phyloP scores from a whole-genome alignment of 2,329 filamentous ascomycete genomes.

The Penicillium sp. region DNA sequence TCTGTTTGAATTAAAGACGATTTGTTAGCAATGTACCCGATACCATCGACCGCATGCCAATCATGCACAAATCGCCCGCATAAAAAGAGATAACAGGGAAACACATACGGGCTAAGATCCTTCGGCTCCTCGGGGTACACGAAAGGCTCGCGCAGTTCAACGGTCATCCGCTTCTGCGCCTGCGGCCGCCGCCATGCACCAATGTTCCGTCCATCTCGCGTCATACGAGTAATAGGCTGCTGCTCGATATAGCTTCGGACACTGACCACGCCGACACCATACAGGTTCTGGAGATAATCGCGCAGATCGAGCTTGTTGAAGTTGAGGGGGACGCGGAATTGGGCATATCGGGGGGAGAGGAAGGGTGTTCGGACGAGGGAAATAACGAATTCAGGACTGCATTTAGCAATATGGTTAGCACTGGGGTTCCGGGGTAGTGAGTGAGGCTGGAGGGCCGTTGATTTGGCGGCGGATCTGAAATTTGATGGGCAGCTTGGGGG shows the following conservation, averaged over 20 bases:
- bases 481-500: constrained; percentile 13
- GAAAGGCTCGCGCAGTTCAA: constrained; percentile 86
- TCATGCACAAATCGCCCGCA: neutral
- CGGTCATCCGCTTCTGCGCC: constrained; percentile 89
- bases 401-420: neutral
- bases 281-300: constrained; percentile 89
- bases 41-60: neutral
- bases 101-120: constrained; percentile 63
- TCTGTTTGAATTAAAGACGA: constrained; percentile 38
- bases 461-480: constrained; percentile 17
- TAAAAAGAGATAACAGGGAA: neutral
- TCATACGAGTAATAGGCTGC: constrained; percentile 62
- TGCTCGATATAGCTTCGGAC: constrained; percentile 83
- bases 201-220: constrained; percentile 45
- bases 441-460: neutral
- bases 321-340: constrained; percentile 86
- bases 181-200: constrained; percentile 72
- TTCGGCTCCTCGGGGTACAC: constrained; percentile 77
- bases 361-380: constrained; percentile 76
- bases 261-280: constrained; percentile 73
- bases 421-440: neutral
- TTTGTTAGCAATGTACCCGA: constrained; percentile 4
- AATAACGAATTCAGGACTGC: constrained; percentile 80
- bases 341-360: constrained; percentile 79
- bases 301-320: constrained; percentile 97